Base-by-base conservation (phyloP, 176 grass and related monocot species). In the Thinopyrum elongatum region DNA sequence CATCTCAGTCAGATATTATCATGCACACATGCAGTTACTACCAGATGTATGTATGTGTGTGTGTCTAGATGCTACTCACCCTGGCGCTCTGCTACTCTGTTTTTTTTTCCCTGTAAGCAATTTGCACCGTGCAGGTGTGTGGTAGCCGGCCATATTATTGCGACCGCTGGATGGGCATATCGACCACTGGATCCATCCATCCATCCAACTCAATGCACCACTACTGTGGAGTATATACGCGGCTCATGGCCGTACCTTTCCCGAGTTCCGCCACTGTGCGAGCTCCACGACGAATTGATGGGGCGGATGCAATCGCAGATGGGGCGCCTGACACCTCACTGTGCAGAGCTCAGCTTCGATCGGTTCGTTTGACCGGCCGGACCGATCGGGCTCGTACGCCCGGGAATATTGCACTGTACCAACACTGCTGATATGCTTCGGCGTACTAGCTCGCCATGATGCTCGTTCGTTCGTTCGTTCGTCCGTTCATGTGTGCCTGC, bases 201-300 rank as follows among this genome's bases (percentile, higher is more conserved):
- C 46, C 46, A 57, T 70, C 34, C 34, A 39, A 57, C 55, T 35
- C 53, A 79, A 25, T 63, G 57, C 38, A 30, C 7, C 26, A 16
- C 9, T 8, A 83, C 68, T 42, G 83, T 28, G 28, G 78, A 81
- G 41, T 76, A 76, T 69, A 39, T 63, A 72, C 15, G 17, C 35
- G 58, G 19, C 29, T 65, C 64, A 4, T 42, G 86, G 38, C 64
- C 34, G 22, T 83, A 47, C 62, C 86, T 16, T 59, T 77, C 19
- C 51, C 17, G 72, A 34, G 69, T 74, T 62, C 55, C 17, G 8
- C 25, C 53, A 63, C 82, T 62, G 53, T 74, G 25, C 79, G 30
- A 49, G 30, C 65, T 28, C 2, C 46, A 23, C 55, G 70, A 8
- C 7, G 63, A 22, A 19, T 77, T 82, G 76, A 83, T 88, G 64